Percentiles rank a stretch among this genome's conserved stretches.
phyloP scores from a whole-genome alignment of 73 alveolate genomes.

The Paramecium caudatum region DNA sequence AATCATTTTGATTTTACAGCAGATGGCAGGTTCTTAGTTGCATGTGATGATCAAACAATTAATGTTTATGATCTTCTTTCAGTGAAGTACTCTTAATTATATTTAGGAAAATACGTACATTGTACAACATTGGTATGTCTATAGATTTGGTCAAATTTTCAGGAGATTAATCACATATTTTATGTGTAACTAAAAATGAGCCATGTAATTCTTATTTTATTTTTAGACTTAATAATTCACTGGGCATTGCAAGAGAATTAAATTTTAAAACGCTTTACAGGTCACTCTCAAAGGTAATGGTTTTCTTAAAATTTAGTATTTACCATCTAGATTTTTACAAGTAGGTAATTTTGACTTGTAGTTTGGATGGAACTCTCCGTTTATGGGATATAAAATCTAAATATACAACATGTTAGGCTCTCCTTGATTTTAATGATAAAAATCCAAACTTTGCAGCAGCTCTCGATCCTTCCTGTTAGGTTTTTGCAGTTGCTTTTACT shows the following conservation, averaged over 20 bases:
- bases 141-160: constrained; percentile 24
- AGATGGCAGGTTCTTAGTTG: constrained; percentile 5
- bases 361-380: neutral
- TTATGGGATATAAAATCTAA: neutral
- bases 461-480: neutral
- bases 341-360: constrained; percentile 2
- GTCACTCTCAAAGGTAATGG: constrained; percentile 23
- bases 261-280: neutral
- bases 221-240: neutral
- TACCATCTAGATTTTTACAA: neutral
- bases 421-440: neutral
- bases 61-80: neutral
- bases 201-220: neutral
- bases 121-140: neutral
- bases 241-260: constrained; percentile 27
- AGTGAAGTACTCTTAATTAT: neutral
- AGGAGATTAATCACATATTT: neutral
- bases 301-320: neutral
- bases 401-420: constrained; percentile 5
- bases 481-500: neutral
- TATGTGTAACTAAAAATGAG: constrained; percentile 32
- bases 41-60: constrained; percentile 14
- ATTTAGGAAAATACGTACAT: neutral
- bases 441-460: neutral
- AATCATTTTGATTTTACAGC: constrained; percentile 1